A percentile compares a stretch with the other conserved stretches of the same genome.
These are phyloP conservation scores for Sporisorium graminicola DNA, from an alignment of 1,284 basidiomycete species.

Conservation along the genomic window DNA sequence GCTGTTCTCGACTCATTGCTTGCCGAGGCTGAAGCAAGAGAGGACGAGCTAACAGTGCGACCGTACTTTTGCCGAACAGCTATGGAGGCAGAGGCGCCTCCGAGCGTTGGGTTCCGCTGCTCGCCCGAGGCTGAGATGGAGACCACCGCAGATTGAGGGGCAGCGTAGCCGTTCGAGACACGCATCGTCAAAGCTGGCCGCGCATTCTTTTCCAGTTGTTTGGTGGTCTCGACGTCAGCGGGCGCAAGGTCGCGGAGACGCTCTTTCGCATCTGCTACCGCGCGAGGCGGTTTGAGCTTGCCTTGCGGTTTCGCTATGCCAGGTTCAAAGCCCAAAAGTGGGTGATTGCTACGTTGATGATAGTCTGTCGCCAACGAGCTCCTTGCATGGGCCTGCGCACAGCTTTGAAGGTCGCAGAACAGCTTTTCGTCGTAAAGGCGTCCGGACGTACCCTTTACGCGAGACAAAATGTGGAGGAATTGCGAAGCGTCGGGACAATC, in stretches of 20 bases:
- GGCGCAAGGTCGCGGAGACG: constrained; percentile 26
- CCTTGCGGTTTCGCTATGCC: neutral
- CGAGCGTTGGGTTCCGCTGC: constrained; percentile 1
- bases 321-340: neutral
- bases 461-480: constrained; percentile 7
- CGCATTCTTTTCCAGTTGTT: constrained; percentile 14
- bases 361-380: neutral
- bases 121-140: constrained; percentile 24
- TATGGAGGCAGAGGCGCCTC: constrained; percentile 1
- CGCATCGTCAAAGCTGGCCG: constrained; percentile 27
- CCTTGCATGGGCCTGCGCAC: neutral
- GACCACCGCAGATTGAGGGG: constrained; percentile 20
- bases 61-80: constrained; percentile 22
- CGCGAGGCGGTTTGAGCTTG: neutral
- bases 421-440: constrained; percentile 8
- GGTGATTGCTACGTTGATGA: neutral
- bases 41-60: constrained; percentile 19
- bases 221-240: constrained; percentile 27
- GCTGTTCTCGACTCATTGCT: neutral
- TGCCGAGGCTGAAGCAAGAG: neutral
- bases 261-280: neutral
- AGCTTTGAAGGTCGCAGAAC: neutral
- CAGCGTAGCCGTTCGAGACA: constrained; percentile 18
- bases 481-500: constrained; percentile 3
- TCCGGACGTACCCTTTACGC: neutral